Percentiles rank a stretch among this genome's conserved stretches.
Conservation (phyloP, 345 rosid species). For the Heritiera fomes region DNA sequence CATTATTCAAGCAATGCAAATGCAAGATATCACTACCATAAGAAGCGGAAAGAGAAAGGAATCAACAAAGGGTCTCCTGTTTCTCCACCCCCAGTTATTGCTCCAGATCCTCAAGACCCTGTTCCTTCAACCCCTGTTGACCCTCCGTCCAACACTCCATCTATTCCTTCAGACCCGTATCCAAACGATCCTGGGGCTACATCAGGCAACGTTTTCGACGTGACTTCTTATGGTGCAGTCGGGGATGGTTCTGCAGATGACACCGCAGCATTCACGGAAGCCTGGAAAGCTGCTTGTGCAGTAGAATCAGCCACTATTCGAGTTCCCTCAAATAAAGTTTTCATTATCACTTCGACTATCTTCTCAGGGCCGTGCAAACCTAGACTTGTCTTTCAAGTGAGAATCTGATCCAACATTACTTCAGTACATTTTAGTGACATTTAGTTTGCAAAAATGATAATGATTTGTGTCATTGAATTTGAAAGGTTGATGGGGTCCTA, state of each 20-base stretch:
- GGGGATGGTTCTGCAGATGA: slow-evolving; percentile 87
- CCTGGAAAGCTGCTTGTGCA: slow-evolving; percentile 93
- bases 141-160: slow-evolving; percentile 36
- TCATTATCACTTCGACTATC: slow-evolving; percentile 81
- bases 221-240: slow-evolving; percentile 69
- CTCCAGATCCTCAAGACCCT: slow-evolving; percentile 25
- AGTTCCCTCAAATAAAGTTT: slow-evolving; percentile 64
- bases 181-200: slow-evolving; percentile 47
- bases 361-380: slow-evolving; percentile 91
- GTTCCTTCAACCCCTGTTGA: slow-evolving; percentile 26
- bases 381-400: slow-evolving; percentile 81
- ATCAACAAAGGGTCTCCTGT: slow-evolving; percentile 28
- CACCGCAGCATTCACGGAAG: slow-evolving; percentile 67
- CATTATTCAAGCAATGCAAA: slow-evolving; percentile 45
- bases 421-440: too few relatives aligned
- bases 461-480: slow-evolving; percentile 4
- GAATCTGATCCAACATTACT: background rate
- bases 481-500: slow-evolving; percentile 71
- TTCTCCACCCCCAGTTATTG: slow-evolving; percentile 30
- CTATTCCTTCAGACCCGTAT: slow-evolving; percentile 64
- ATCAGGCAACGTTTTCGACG: slow-evolving; percentile 55
- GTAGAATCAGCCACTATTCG: slow-evolving; percentile 63
- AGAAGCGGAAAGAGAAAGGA: slow-evolving; percentile 36
- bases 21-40: slow-evolving; percentile 75
- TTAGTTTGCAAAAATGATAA: background rate